A percentile compares a stretch with the other conserved stretches of the same genome.
Evolutionary conservation across 2,329 filamentous ascomycete genomes (phyloP).

Genomic region (Rhexocercosporidium sp.): DNA sequence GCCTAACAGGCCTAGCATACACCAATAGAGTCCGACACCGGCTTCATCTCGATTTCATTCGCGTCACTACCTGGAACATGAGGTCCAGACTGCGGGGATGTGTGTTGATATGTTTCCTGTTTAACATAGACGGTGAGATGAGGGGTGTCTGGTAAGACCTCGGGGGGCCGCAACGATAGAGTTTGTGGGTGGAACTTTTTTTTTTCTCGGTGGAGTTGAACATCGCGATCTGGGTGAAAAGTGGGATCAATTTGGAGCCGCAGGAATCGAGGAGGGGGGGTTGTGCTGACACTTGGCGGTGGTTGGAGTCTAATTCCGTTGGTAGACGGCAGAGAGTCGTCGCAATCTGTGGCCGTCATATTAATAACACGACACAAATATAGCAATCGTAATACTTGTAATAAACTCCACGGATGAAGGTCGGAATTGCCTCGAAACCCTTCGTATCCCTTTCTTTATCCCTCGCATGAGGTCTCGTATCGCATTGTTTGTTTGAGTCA

Average conservation of each 20-base stretch:
- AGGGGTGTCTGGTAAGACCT: slow-evolving; percentile 6
- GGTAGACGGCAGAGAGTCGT: slow-evolving; percentile 3
- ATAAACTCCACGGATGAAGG: background rate
- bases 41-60: background rate
- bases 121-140: background rate
- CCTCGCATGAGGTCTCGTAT: background rate
- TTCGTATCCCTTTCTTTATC: background rate
- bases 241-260: background rate
- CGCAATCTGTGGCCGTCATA: slow-evolving; percentile 10
- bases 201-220: background rate
- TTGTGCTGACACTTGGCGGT: slow-evolving; percentile 23
- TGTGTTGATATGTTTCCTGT: background rate
- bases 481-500: background rate
- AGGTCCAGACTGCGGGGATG: background rate
- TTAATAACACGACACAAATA: background rate
- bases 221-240: slow-evolving; percentile 4
- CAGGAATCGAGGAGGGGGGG: slow-evolving; percentile 8
- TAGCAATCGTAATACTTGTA: background rate
- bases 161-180: background rate
- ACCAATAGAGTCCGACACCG: slow-evolving; percentile 12
- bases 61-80: slow-evolving; percentile 16
- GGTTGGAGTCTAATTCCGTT: background rate
- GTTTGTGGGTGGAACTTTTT: slow-evolving; percentile 1
- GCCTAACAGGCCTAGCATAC: slow-evolving; percentile 11
- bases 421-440: background rate